Evolutionary conservation across 2,329 filamentous ascomycete species (phyloP), one percentile per base, ranked within the genome.

Genomic region (Sporothrix globosa): DNA sequence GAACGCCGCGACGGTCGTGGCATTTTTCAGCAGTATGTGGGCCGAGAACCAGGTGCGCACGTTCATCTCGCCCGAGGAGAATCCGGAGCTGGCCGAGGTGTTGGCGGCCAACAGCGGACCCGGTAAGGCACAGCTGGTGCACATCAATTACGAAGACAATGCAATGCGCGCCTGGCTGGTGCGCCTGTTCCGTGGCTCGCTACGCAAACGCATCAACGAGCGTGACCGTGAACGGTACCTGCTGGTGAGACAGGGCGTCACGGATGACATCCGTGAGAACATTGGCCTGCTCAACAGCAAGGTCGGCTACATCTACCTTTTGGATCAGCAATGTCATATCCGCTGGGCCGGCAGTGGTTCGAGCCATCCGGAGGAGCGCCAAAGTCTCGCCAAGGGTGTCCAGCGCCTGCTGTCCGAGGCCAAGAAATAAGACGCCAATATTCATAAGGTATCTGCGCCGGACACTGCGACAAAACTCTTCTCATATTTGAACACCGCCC

Each of bases 281-380:
- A 87, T 91, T 72, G 89, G 89, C 13, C 75, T 97, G 78, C 82
- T 97, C 77, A 99, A 99, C 81, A 89, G 88, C 74, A 96, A 94
- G 80, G 95, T 97, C 46, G 95, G 94, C 50, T 98, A 97, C 81
- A 91, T 94, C 4, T 99, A 97, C 80, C 84, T 99, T 63, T 84
- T 99, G 71, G 96, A 99, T 79, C 85, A 89, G 73, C 85, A 94
- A 73, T 97, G 93, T 79, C 91, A 89, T 81, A 96, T 99, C 75
- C 87, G 96, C 70, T 99, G 96, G 96, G 96, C 95, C 0, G 96
- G 92, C 4, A 97, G 93, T 76, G 92, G 90, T 14, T 78, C 84
- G 61, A 88, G 89, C 60, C 84, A 88, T 73, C 85, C 85, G 0
- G 86, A 86, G 21, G 92, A 96, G 82, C 85, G 84, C 74, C 85